Base-by-base conservation (phyloP, 2,329 filamentous ascomycete species). In the Sphaceloma murrayae region DNA sequence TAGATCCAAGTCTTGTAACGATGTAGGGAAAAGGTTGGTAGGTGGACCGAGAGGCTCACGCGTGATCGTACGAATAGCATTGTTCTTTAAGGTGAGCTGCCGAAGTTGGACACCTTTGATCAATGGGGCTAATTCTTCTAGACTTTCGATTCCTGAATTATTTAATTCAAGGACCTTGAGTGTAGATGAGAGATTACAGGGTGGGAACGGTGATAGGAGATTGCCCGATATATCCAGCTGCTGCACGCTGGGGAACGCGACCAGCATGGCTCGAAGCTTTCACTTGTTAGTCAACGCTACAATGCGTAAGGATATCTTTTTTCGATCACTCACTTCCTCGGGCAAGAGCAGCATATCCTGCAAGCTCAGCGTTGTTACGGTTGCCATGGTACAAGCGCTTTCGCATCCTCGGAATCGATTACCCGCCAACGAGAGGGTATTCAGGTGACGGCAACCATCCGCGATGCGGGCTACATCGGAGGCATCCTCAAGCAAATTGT, bases 401-500 rank as follows among this genome's bases (percentile, higher is more conserved):
- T 49, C 45, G 16, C 54, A 58, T 34, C 59, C 49, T 39, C 66
- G 63, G 48, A 85, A 77, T 2, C 85, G 80, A 56, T 88, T 91
- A 10, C 82, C 82, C 24, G 6, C 24, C 7, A 27, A 11, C 24
- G 24, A 27, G 6, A 27, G 6, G 6, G 24, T 7, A 7, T 11
- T 27, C 24, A 27, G 24, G 24, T 27, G 24, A 6, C 11, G 73
- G 70, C 26, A 96, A 66, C 51, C 82, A 75, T 66, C 66, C 58
- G 85, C 91, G 29, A 96, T 82, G 2, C 73, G 68, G 13, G 77
- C 72, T 7, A 94, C 72, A 17, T 83, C 76, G 2, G 65, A 65
- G 60, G 88, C 74, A 8, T 65, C 66, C 45, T 79, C 77, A 54
- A 96, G 78, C 24, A 94, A 61, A 59, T 94, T 96, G 40, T 85